Evolutionary conservation across 2,329 filamentous ascomycete species (phyloP).

Genomic region (Apiospora koreana): DNA sequence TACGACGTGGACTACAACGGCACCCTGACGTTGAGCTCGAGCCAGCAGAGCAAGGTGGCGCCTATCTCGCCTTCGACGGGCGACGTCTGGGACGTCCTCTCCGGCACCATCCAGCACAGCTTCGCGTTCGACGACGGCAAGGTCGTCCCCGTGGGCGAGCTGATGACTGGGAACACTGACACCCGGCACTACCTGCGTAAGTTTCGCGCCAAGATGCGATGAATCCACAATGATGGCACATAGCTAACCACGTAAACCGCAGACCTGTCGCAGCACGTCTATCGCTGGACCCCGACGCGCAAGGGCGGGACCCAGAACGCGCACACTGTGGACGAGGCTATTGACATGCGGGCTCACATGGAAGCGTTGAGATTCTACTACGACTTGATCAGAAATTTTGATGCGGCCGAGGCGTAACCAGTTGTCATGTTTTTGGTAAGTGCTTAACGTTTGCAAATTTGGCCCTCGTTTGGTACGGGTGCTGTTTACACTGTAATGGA

Average conservation of each 20-base stretch:
- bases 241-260: background rate
- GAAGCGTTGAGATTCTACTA: constrained; percentile 41
- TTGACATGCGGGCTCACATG: constrained; percentile 40
- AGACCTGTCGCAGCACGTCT: constrained; percentile 39
- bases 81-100: constrained; percentile 32
- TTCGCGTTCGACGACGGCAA: constrained; percentile 37
- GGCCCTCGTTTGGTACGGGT: too few species aligned
- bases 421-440: background rate
- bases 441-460: background rate
- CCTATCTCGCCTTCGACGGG: constrained; percentile 38
- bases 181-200: constrained; percentile 38
- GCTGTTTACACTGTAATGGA: too few species aligned
- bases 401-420: constrained; percentile 25
- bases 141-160: constrained; percentile 37
- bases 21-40: constrained; percentile 37
- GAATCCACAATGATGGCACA: background rate
- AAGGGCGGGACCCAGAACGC: constrained; percentile 32
- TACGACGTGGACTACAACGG: constrained; percentile 44
- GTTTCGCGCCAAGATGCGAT: constrained; percentile 15
- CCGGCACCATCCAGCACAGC: constrained; percentile 34
- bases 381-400: constrained; percentile 38
- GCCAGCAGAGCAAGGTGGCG: constrained; percentile 33
- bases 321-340: constrained; percentile 40
- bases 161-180: constrained; percentile 40
- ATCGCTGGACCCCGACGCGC: constrained; percentile 39